These are phyloP conservation scores for Peronospora tabacina DNA, from an alignment of 352 stramenopile genomes.

Conservation along the genomic window DNA sequence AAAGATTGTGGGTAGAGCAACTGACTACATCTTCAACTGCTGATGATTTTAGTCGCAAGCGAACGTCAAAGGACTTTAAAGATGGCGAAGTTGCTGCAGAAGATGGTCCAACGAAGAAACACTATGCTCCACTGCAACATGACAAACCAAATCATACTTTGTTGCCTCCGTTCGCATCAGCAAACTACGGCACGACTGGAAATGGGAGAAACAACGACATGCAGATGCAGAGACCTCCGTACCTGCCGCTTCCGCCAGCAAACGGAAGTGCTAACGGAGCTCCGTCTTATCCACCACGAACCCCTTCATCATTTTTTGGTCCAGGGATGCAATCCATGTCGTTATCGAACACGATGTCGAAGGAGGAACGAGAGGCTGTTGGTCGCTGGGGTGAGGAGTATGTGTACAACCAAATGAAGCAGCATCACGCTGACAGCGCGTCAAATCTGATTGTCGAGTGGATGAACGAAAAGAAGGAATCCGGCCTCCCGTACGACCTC, in stretches of 20 bases:
- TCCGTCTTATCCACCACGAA: constrained; percentile 9
- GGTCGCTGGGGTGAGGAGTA: constrained; percentile 81
- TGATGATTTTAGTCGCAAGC: constrained; percentile 10
- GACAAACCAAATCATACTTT: constrained; percentile 2
- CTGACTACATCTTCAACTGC: not conserved
- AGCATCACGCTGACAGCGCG: constrained; percentile 32
- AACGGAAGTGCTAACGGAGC: constrained; percentile 7
- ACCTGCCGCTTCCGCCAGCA: constrained; percentile 8
- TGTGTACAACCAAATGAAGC: constrained; percentile 64
- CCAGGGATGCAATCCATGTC: constrained; percentile 15
- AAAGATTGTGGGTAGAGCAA: constrained; percentile 29
- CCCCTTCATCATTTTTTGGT: constrained; percentile 8
- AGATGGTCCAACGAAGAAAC: constrained; percentile 15
- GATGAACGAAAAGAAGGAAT: constrained; percentile 78
- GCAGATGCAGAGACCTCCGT: constrained; percentile 14
- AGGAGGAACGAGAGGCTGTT: constrained; percentile 67
- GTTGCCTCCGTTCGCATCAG: constrained; percentile 7
- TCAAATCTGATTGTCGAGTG: constrained; percentile 48
- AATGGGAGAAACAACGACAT: constrained; percentile 9
- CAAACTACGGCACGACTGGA: constrained; percentile 6
- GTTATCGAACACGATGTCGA: constrained; percentile 53
- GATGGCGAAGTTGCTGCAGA: constrained; percentile 47
- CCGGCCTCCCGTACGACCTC: constrained; percentile 77
- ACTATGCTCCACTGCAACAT: constrained; percentile 10
- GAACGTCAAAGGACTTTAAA: constrained; percentile 28